Base-by-base conservation (phyloP, 495 filamentous ascomycete species). In the Tetracladium marchalianum region DNA sequence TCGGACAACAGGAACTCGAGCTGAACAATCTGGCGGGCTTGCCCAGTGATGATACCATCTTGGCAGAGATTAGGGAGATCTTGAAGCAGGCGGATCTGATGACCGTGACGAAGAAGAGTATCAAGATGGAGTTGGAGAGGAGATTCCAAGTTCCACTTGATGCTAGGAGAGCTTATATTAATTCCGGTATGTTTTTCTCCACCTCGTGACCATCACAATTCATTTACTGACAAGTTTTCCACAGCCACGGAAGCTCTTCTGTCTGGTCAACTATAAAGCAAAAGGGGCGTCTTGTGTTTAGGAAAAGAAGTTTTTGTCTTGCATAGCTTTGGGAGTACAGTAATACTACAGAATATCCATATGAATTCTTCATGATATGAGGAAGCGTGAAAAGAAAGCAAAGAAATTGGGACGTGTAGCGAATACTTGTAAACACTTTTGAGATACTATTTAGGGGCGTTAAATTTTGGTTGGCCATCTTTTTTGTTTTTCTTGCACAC, bases 101-200 rank as follows among this genome's bases (percentile, higher is more conserved):
- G 92, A 87, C 71, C 9, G 85, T 97, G 24, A 97, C 93, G 51
- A 99, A 99, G 82, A 99, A 97, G 79, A 86, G 84, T 48, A 84
- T 99, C 67, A 96, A 95, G 74, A 64, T 75, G 48, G 93, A 99
- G 65, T 67, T 99, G 47, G 93, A 99, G 69, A 73, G 75, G 56
- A 75, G 89, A 52, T 99, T 95, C 61, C 84, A 82, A 24, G 78
- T 93, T 31, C 71, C 72, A 38, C 66, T 97, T 43, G 90, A 97
- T 60, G 64, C 76, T 43, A 85, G 79, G 71, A 78, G 87, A 65
- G 76, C 84, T 32, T 97, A 95, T 66, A 94, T 97, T 64, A 93
- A 88, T 60, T 89, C 84, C 65, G 87, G 87, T 93, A 81, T 64
- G 82, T 70, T 37, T 17, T 17, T 18, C 17, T 43, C 27, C 43